Evolutionary conservation across 768 basidiomycete species (phyloP), one percentile per base, ranked within the genome.

Genomic region (Butyriboletus loyo): DNA sequence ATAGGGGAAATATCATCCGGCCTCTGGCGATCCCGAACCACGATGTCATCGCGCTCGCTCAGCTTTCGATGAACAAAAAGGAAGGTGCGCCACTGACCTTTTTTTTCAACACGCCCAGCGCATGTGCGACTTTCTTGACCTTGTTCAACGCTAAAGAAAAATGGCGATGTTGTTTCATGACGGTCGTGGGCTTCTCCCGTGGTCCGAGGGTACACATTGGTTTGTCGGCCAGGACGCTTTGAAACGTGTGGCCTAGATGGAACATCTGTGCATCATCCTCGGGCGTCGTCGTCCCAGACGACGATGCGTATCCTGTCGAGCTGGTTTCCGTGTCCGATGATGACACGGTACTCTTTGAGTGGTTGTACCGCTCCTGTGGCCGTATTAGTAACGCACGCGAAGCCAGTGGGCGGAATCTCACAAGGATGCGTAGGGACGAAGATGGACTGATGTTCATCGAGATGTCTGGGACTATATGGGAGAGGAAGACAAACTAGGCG

Each of bases 201-300:
- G 6, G 17, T 1, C 7, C 35, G 9, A 22, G 17, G 15, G 15
- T 21, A 11, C 8, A 5, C 40, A 37, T 55, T 28, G 49, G 14
- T 37, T 53, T 59, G 37, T 50, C 50, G 21, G 35, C 24, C 21
- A 60, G 39, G 32, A 40, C 45, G 14, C 15, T 34, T 28, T 32
- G 46, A 15, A 64, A 32, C 24, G 53, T 42, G 39, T 43, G 37
- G 19, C 60, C 55, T 0, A 69, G 60, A 32, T 65, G 38, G 43
- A 66, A 69, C 7, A 34, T 54, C 41, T 62, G 30, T 2, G 56
- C 48, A 1, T 69, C 68, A 19, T 69, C 66, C 54, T 69, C 68
- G 37, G 66, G 66, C 13, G 66, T 67, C 41, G 66, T 67, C 61
- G 65, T 60, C 22, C 66, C 66, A 44, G 66, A 69, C 39, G 67